A percentile compares a stretch with the other conserved stretches of the same genome.
Evolutionary conservation across 192 early-diverging fungal genomes (phyloP).

Genomic region (Spizellomyces sp.): DNA sequence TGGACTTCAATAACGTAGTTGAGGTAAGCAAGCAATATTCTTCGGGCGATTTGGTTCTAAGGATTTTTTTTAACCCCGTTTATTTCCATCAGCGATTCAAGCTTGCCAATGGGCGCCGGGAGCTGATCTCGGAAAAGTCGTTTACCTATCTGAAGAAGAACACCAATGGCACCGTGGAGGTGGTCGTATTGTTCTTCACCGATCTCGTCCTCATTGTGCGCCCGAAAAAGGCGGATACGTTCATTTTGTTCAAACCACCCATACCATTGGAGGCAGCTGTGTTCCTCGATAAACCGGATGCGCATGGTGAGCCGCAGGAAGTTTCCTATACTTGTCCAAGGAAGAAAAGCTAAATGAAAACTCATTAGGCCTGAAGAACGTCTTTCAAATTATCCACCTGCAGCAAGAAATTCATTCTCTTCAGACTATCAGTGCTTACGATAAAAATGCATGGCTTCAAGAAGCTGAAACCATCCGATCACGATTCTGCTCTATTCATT

Average conservation of each 20-base stretch:
- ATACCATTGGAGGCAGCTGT: slow-evolving; percentile 53
- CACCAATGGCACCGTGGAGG: slow-evolving; percentile 43
- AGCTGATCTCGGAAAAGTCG: slow-evolving; percentile 52
- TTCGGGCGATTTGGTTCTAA: background rate
- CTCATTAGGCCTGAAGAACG: slow-evolving; percentile 40
- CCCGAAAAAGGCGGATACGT: slow-evolving; percentile 46
- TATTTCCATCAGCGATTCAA: slow-evolving; percentile 46
- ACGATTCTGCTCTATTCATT: slow-evolving; percentile 37
- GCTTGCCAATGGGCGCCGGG: slow-evolving; percentile 46
- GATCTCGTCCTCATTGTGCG: slow-evolving; percentile 49
- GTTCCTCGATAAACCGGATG: slow-evolving; percentile 50
- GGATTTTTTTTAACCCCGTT: background rate
- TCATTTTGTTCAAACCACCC: slow-evolving; percentile 49
- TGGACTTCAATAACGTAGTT: slow-evolving; percentile 51
- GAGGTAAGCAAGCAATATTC: no score
- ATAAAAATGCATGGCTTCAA: slow-evolving; percentile 55
- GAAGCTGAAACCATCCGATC: slow-evolving; percentile 45
- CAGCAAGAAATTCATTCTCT: slow-evolving; percentile 48
- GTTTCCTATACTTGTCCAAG: background rate
- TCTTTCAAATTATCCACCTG: slow-evolving; percentile 53
- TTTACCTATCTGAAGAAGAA: slow-evolving; percentile 47
- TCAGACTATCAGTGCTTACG: slow-evolving; percentile 42
- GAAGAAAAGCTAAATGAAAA: background rate
- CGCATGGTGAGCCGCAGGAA: slow-evolving; percentile 5
- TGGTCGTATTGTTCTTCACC: slow-evolving; percentile 51